phyloP scores from a whole-genome alignment of 208 protist species.

The Acanthamoeba triangularis region DNA sequence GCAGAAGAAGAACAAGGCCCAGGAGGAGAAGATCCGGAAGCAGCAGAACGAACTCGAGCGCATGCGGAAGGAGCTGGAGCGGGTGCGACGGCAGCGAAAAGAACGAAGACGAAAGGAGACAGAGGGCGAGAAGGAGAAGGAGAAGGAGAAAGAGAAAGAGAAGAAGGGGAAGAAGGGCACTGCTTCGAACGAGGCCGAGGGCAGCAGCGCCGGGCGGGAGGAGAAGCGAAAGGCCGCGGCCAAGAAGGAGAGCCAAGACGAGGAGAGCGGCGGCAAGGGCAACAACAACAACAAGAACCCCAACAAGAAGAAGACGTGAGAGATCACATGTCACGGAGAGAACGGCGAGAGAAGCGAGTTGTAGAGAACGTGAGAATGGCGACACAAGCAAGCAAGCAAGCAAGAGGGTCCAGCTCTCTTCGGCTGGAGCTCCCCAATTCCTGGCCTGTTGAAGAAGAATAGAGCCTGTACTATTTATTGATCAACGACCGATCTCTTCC shows the following conservation, averaged over 20 bases:
- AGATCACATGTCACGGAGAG: background rate
- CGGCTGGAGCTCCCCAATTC: too few species aligned
- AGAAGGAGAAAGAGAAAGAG: background rate
- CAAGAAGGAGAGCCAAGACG: conserved; percentile 15
- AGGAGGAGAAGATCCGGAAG: conserved; percentile 49
- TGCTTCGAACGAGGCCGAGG: background rate
- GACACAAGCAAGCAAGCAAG: too few species aligned
- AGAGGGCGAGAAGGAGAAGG: background rate
- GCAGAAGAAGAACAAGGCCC: conserved; percentile 60
- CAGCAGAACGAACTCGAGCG: conserved; percentile 42
- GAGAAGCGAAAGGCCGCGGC: background rate
- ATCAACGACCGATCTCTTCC: too few species aligned
- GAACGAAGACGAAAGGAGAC: conserved; percentile 11
- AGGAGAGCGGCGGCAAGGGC: background rate
- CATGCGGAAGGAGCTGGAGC: conserved; percentile 55
- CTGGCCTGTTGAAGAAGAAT: too few species aligned
- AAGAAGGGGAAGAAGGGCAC: background rate
- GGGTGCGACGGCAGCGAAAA: conserved; percentile 53
- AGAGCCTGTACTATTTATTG: too few species aligned
- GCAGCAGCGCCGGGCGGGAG: background rate
- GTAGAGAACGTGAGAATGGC: too few species aligned
- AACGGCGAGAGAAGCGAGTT: background rate
- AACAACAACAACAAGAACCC: background rate
- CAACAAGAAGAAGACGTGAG: background rate
- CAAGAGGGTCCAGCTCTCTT: too few species aligned